Evolutionary conservation across 805 yeast species (phyloP).

Genomic region (Nakazawaea anatomiae): DNA sequence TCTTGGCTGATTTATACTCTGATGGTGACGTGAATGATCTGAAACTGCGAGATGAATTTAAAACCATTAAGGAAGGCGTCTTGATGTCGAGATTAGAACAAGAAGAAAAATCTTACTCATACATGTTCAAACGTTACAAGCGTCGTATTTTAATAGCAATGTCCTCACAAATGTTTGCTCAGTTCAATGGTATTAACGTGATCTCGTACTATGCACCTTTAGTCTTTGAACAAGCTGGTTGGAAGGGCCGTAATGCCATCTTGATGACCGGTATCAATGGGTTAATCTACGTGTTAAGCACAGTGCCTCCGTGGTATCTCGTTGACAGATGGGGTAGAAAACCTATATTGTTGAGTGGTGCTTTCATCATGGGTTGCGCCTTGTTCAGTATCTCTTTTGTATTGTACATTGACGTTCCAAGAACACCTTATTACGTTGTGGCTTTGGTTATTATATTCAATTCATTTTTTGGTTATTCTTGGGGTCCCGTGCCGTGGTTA

Average conservation of each 20-base stretch:
- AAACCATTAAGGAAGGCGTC: conserved; percentile 77
- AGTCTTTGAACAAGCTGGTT: conserved; percentile 93
- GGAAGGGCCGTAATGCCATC: conserved; percentile 84
- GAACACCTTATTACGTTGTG: conserved; percentile 70
- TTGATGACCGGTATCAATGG: conserved; percentile 85
- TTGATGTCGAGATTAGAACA: conserved; percentile 63
- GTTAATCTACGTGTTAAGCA: conserved; percentile 40
- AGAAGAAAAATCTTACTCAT: conserved; percentile 69
- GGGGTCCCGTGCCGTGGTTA: conserved; percentile 92
- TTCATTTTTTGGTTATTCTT: conserved; percentile 79
- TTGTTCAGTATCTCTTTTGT: conserved; percentile 58
- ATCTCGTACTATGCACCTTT: conserved; percentile 90
- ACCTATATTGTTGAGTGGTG: conserved; percentile 68
- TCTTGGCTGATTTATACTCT: conserved; percentile 76
- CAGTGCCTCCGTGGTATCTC: conserved; percentile 84
- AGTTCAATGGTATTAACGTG: conserved; percentile 88
- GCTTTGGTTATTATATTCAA: conserved; percentile 69
- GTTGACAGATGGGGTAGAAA: conserved; percentile 87
- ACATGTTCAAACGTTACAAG: conserved; percentile 72
- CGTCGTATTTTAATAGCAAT: conserved; percentile 81
- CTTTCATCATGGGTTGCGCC: conserved; percentile 67
- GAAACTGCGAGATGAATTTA: conserved; percentile 65
- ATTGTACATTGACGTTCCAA: conserved; percentile 38
- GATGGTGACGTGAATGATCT: conserved; percentile 70
- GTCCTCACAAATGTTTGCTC: conserved; percentile 89